Evolutionary conservation across 140 eudicot species (phyloP).

Genomic region (Anethum foeniculum): DNA sequence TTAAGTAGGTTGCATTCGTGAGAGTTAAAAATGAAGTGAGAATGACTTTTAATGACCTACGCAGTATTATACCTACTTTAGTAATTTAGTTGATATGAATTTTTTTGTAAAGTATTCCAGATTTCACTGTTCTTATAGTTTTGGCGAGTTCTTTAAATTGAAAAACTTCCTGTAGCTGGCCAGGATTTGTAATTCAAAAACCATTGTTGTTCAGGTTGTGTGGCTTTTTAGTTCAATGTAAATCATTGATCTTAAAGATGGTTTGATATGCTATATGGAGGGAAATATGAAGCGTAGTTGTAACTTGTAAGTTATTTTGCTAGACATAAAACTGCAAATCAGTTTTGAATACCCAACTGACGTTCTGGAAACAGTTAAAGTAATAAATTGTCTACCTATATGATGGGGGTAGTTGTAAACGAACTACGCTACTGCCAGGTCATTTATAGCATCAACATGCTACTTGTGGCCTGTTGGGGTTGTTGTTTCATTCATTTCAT

Average conservation of each 20-base stretch:
- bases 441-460: background rate
- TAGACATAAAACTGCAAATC: background rate
- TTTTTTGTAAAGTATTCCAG: background rate
- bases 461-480: background rate
- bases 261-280: background rate
- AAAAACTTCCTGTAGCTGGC: background rate
- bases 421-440: background rate
- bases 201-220: background rate
- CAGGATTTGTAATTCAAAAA: background rate
- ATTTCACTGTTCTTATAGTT: background rate
- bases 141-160: too few species aligned
- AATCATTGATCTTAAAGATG: background rate
- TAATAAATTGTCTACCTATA: background rate
- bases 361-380: background rate
- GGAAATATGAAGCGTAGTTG: background rate
- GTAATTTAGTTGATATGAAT: background rate
- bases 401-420: slow-evolving; percentile 4
- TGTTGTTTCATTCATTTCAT: background rate
- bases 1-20: too few species aligned
- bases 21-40: background rate
- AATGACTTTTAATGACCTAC: background rate
- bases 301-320: background rate
- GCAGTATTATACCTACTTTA: too few species aligned
- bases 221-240: background rate
- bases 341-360: background rate